Conservation (phyloP, 176 grass and related monocot species). For the Eragrostis curvula region DNA sequence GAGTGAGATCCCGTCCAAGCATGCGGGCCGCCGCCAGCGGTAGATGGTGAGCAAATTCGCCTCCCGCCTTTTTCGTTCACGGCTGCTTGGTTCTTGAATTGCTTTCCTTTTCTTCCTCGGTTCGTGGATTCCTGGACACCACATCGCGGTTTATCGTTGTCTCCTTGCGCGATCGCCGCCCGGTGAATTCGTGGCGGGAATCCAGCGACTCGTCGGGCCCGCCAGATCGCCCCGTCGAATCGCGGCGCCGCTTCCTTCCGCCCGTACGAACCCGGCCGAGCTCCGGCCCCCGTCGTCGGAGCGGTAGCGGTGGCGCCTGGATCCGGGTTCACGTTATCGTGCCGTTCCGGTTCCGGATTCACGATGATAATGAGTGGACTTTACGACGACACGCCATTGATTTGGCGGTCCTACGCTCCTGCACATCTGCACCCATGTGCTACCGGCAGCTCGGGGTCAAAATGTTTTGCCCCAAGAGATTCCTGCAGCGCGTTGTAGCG, state of each 20-base stretch:
- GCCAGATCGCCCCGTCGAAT: not conserved
- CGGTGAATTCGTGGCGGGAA: not conserved
- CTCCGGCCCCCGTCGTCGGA: not conserved
- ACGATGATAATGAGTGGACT: not conserved
- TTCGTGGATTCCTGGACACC: not conserved
- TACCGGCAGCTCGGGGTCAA: not conserved
- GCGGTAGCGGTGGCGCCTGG: not conserved
- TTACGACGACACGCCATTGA: not conserved
- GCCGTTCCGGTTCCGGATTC: not conserved
- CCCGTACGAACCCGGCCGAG: not conserved
- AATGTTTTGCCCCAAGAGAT: not conserved
- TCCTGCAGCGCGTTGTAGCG: not conserved
- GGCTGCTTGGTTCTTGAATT: not conserved
- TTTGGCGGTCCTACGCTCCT: not conserved
- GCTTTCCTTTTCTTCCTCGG: not conserved
- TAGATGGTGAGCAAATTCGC: slow-evolving; percentile 8
- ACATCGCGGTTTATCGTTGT: not conserved
- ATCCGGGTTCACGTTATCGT: not conserved
- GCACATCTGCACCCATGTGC: not conserved
- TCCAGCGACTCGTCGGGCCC: not conserved
- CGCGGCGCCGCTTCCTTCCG: not conserved
- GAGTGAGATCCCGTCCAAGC: not conserved
- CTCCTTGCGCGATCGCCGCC: not conserved
- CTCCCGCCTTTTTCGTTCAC: not conserved
- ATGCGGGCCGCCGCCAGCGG: not conserved